These are phyloP conservation scores for Coccomyxa subellipsoidea DNA, from an alignment of 163 green algal genomes.

Conservation along the genomic window DNA sequence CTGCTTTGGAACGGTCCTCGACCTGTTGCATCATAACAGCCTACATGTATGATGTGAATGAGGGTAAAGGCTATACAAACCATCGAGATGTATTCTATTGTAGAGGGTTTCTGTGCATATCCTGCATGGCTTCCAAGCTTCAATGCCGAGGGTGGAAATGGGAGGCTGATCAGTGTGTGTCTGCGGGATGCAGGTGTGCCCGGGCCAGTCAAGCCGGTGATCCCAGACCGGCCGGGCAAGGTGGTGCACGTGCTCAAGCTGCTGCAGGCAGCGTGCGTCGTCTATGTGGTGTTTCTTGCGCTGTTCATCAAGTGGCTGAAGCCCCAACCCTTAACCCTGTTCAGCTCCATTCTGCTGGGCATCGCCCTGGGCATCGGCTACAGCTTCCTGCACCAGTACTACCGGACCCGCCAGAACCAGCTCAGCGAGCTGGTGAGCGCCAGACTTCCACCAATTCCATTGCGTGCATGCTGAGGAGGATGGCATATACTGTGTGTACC, in stretches of 20 bases:
- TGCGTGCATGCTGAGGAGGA: too few species aligned
- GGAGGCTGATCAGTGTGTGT: not conserved
- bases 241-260: conserved; percentile 7
- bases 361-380: conserved; percentile 12
- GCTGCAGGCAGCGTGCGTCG: not conserved
- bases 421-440: conserved; percentile 9
- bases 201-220: not conserved
- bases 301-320: conserved; percentile 23
- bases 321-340: conserved; percentile 7
- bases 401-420: not conserved
- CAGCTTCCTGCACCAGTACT: conserved; percentile 20
- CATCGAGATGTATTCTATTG: too few species aligned
- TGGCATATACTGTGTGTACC: not conserved
- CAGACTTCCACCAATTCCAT: not conserved
- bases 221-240: not conserved
- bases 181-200: not conserved
- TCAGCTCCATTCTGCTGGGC: conserved; percentile 16
- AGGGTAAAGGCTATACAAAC: too few species aligned
- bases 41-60: too few species aligned
- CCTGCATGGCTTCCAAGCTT: too few species aligned
- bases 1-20: too few species aligned
- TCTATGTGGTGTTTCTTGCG: conserved; percentile 8
- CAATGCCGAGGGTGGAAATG: too few species aligned
- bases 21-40: too few species aligned
- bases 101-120: too few species aligned